phyloP scores from a whole-genome alignment of 257 asterid species.

The Solanum piurae region DNA sequence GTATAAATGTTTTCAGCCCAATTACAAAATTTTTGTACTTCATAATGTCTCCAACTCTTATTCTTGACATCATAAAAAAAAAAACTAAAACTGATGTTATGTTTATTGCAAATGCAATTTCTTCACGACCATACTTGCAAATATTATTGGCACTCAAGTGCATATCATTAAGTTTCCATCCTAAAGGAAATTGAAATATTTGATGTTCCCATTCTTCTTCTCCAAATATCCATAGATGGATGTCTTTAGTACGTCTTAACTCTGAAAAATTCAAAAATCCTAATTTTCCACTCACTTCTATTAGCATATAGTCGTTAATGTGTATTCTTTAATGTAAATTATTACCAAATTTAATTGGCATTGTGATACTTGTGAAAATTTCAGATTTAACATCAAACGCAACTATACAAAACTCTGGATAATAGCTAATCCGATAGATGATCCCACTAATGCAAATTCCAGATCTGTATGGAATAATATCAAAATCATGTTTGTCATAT shows the following conservation, averaged over 20 bases:
- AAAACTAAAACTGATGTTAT: not conserved
- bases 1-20: not conserved
- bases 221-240: not conserved
- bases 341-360: not conserved
- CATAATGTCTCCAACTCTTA: not conserved
- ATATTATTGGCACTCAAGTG: not conserved
- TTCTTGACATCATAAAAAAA: not conserved
- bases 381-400: not conserved
- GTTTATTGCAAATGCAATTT: not conserved
- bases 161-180: not conserved
- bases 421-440: not conserved
- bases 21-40: not conserved
- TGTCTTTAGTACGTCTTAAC: accelerated
- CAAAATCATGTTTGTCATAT: not conserved
- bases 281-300: not conserved
- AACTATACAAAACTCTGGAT: not conserved
- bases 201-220: not conserved
- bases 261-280: not conserved
- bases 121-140: not conserved
- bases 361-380: not conserved
- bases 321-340: not conserved
- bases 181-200: not conserved
- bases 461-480: not conserved
- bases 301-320: not conserved
- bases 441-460: not conserved